Evolutionary conservation across 73 alveolate genomes (phyloP).

Genomic region (Paramecium pentaurelia): DNA sequence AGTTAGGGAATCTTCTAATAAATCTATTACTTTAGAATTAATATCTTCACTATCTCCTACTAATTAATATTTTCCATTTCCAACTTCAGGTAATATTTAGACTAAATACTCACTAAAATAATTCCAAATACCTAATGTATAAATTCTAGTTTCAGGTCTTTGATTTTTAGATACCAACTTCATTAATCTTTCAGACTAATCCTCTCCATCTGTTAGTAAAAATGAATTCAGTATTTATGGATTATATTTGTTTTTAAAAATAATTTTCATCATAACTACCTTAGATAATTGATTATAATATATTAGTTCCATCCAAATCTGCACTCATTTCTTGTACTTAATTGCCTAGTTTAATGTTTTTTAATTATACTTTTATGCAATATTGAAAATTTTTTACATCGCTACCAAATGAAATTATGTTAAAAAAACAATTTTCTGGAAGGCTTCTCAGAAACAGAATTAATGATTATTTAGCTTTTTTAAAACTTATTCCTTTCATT

Average conservation of each 20-base stretch:
- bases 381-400: conserved; percentile 16
- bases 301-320: conserved; percentile 92
- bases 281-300: conserved; percentile 68
- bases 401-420: conserved; percentile 73
- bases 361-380: conserved; percentile 62
- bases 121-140: conserved; percentile 68
- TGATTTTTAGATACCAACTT: conserved; percentile 59
- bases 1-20: conserved; percentile 50
- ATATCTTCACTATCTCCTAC: conserved; percentile 58
- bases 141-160: conserved; percentile 48
- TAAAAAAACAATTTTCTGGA: conserved; percentile 73
- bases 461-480: conserved; percentile 73
- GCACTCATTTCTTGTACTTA: conserved; percentile 52
- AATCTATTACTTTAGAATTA: conserved; percentile 58
- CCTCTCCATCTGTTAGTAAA: conserved; percentile 96
- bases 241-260: not conserved
- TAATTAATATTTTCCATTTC: conserved; percentile 63
- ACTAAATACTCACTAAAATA: conserved; percentile 60
- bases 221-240: conserved; percentile 62
- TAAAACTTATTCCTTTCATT: conserved; percentile 74
- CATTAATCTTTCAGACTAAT: conserved; percentile 70
- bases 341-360: conserved; percentile 60
- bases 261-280: not conserved
- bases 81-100: conserved; percentile 65
- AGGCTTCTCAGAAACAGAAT: conserved; percentile 70